A percentile compares a stretch with the other conserved stretches of the same genome.
Evolutionary conservation across 768 basidiomycete genomes (phyloP).

Genomic region (Hygrocybe punicea): DNA sequence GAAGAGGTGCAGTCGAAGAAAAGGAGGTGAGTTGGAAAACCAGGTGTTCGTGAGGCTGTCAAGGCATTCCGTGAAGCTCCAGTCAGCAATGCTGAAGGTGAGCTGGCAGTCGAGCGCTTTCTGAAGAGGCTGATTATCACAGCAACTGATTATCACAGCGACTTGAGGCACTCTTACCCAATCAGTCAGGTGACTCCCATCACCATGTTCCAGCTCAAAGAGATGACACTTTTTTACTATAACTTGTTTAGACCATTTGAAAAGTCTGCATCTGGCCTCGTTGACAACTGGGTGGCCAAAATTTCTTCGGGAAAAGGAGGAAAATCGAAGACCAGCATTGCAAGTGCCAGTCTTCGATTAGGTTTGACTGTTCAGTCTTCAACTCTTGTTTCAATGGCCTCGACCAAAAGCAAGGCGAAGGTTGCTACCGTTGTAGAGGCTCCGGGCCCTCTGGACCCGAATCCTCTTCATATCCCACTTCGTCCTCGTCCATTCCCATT

Average conservation of each 20-base stretch:
- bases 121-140: background rate
- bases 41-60: too few relatives aligned
- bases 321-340: background rate
- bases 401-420: background rate
- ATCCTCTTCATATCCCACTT: too few relatives aligned
- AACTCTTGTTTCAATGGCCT: background rate
- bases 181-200: background rate
- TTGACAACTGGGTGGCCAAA: background rate
- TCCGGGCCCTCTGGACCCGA: too few relatives aligned
- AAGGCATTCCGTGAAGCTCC: too few relatives aligned
- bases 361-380: background rate
- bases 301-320: background rate
- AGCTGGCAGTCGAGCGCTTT: too few relatives aligned
- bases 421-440: too few relatives aligned
- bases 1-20: too few relatives aligned
- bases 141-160: too few relatives aligned
- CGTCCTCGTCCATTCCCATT: too few relatives aligned
- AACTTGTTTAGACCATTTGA: background rate
- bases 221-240: background rate
- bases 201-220: background rate
- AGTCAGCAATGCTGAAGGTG: too few relatives aligned
- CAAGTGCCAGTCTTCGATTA: background rate
- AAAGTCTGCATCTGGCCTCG: background rate
- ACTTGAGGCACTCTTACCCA: background rate
- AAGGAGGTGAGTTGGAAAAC: too few relatives aligned